phyloP scores from a whole-genome alignment of 1,284 basidiomycete species.

The Mycena citricolor region DNA sequence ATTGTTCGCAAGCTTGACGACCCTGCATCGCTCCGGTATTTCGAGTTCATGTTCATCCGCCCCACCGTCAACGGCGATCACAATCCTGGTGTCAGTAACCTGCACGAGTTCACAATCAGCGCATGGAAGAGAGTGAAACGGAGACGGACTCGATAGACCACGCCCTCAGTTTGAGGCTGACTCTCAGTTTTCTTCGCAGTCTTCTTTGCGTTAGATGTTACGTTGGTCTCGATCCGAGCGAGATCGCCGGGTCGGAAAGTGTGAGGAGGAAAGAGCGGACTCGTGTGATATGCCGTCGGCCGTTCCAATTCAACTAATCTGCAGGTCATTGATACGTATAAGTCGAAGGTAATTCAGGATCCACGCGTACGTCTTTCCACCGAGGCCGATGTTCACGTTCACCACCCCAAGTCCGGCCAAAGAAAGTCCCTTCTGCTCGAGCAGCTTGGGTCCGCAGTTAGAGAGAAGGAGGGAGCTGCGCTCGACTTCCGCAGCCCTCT shows the following conservation, averaged over 20 bases:
- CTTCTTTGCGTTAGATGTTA: constrained; percentile 43
- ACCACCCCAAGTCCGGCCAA: constrained; percentile 73
- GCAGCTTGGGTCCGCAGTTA: constrained; percentile 79
- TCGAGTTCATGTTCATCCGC: constrained; percentile 61
- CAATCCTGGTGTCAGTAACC: constrained; percentile 76
- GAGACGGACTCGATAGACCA: constrained; percentile 71
- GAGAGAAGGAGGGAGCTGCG: constrained; percentile 79
- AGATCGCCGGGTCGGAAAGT: constrained; percentile 83
- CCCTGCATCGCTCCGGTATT: constrained; percentile 78
- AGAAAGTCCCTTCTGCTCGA: constrained; percentile 87
- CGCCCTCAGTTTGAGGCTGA: constrained; percentile 62
- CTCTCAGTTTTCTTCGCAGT: constrained; percentile 28
- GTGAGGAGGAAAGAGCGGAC: constrained; percentile 78
- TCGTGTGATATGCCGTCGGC: constrained; percentile 77
- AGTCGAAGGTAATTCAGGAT: constrained; percentile 20
- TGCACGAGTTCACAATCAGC: constrained; percentile 30
- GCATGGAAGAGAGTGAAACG: constrained; percentile 1
- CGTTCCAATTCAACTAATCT: constrained; percentile 87
- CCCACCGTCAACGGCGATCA: constrained; percentile 67
- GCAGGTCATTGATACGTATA: constrained; percentile 8
- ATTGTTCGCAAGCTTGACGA: constrained; percentile 89
- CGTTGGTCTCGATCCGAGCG: constrained; percentile 78
- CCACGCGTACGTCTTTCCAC: constrained; percentile 79
- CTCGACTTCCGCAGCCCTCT: constrained; percentile 83
- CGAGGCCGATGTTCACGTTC: constrained; percentile 76